These are phyloP conservation scores for Cenchrus fungigraminus DNA, from an alignment of 176 grass and related monocot genomes.

Conservation along the genomic window DNA sequence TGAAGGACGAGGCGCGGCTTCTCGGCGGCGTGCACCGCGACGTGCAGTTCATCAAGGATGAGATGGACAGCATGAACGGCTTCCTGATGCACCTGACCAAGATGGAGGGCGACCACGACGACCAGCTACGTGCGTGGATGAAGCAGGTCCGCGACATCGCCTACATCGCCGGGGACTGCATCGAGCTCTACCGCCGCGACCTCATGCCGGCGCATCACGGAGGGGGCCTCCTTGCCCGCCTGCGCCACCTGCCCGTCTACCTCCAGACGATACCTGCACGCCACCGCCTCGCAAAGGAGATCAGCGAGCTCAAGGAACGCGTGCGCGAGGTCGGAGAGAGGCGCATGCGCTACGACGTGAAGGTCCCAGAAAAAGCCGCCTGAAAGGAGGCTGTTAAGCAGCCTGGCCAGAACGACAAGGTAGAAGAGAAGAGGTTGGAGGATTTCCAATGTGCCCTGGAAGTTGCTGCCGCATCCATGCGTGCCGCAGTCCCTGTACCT, in stretches of 20 bases:
- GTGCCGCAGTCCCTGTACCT: too few species aligned
- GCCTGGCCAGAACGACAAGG: neutral
- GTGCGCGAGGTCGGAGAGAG: neutral
- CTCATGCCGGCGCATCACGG: neutral
- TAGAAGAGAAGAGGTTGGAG: neutral
- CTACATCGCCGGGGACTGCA: constrained; percentile 26
- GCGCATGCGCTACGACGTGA: constrained; percentile 28
- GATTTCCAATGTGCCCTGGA: neutral
- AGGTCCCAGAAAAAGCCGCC: neutral
- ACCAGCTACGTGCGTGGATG: constrained; percentile 52
- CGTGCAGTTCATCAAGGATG: constrained; percentile 4
- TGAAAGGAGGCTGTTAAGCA: rapidly evolving
- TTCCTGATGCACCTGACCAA: neutral
- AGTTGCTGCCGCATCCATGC: too few species aligned
- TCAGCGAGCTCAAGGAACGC: neutral
- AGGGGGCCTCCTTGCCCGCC: too few species aligned
- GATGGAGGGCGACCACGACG: constrained; percentile 8
- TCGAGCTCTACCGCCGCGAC: neutral
- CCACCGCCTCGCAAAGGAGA: neutral
- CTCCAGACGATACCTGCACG: neutral
- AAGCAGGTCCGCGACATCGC: constrained; percentile 43
- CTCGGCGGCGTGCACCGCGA: neutral
- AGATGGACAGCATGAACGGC: constrained; percentile 18
- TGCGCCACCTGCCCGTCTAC: too few species aligned
- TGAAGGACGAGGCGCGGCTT: neutral